Evolutionary conservation across 345 rosid genomes (phyloP), one percentile per base, ranked within the genome.

Genomic region (Moricandia arvensis): DNA sequence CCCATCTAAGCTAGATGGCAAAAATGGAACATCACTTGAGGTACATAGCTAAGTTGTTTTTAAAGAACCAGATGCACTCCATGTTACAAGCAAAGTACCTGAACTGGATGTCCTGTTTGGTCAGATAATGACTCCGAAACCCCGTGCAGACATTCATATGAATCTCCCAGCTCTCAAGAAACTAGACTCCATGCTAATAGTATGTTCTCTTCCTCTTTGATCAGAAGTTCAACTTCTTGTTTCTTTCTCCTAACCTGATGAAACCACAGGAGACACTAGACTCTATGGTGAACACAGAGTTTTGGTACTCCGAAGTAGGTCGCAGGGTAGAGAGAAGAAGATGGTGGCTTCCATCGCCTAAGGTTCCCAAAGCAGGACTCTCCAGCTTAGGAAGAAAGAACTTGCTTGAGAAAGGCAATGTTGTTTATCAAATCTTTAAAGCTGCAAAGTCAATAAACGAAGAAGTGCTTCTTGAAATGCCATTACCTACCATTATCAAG

Each of bases 301-400:
- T 91, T 82, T 94, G 91, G 96, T 94, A 94, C 79, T 79, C 84
- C 1, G 97, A 94, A 82, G 87, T 83, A 15, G 96, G 91, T 59
- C 87, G 93, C 71, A 80, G 86, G 26, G 87, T 91, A 18, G 96
- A 91, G 71, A 95, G 97, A 71, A 88, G 84, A 85, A 82, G 91
- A 72, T 91, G 97, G 97, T 94, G 98, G 98, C 96, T 94, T 15
- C 98, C 98, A 34, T 77, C 84, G 51, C 97, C 98, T 17, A 93
- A 87, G 59, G 96, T 94, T n/a, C 97, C 98, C 7, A 76, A 72
- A 77, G 77, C 78, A 1, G 97, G 98, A 7, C 93, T 94, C 41
- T 88, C 98, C 13, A 90, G 84, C 41, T 59, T 81, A 1, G 93
- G 67, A 74, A 86, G 89, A 79, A 86, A 86, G 86, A 90, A 85